Percentiles rank a stretch among this genome's conserved stretches.
These are phyloP conservation scores for Geotrichum candidum DNA, from an alignment of 1,139 yeast genomes.

Conservation along the genomic window DNA sequence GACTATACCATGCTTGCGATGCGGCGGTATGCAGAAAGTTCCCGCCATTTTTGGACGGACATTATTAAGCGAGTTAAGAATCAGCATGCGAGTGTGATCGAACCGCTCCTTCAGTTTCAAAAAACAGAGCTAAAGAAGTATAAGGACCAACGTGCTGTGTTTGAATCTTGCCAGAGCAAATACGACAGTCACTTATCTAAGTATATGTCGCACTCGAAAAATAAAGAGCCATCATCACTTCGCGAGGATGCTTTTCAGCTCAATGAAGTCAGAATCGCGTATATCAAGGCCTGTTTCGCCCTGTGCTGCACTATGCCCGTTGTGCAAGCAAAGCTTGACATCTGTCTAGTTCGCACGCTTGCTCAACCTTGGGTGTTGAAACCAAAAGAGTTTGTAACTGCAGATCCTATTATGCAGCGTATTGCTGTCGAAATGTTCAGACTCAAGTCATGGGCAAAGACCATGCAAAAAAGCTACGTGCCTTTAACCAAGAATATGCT, in stretches of 20 bases:
- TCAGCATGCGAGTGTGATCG: conserved; percentile 40
- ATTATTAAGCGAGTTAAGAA: conserved; percentile 44
- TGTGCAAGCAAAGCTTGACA: conserved; percentile 43
- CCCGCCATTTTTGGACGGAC: conserved; percentile 48
- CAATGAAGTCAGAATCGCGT: conserved; percentile 60
- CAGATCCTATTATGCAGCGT: conserved; percentile 28
- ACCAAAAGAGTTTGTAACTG: conserved; percentile 24
- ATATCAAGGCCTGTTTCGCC: conserved; percentile 61
- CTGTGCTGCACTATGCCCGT: conserved; percentile 46
- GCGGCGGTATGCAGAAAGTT: conserved; percentile 52
- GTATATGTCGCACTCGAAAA: conserved; percentile 53
- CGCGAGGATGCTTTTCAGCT: conserved; percentile 78
- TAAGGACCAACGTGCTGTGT: conserved; percentile 49
- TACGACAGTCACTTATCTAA: conserved; percentile 58
- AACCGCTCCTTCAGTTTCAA: conserved; percentile 41
- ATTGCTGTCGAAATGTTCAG: conserved; percentile 37
- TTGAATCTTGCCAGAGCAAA: conserved; percentile 57
- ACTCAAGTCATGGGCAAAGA: conserved; percentile 32
- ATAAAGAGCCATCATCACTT: conserved; percentile 56
- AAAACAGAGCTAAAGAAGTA: conserved; percentile 48
- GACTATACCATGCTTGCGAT: conserved; percentile 64
- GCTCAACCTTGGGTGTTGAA: conserved; percentile 32
- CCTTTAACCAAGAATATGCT: conserved; percentile 47
- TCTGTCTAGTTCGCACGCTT: conserved; percentile 46
- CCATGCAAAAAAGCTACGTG: conserved; percentile 26